A percentile compares a stretch with the other conserved stretches of the same genome.
Evolutionary conservation across 371 early-diverging fungal species (phyloP).

Genomic region (Saksenaea vasiformis): DNA sequence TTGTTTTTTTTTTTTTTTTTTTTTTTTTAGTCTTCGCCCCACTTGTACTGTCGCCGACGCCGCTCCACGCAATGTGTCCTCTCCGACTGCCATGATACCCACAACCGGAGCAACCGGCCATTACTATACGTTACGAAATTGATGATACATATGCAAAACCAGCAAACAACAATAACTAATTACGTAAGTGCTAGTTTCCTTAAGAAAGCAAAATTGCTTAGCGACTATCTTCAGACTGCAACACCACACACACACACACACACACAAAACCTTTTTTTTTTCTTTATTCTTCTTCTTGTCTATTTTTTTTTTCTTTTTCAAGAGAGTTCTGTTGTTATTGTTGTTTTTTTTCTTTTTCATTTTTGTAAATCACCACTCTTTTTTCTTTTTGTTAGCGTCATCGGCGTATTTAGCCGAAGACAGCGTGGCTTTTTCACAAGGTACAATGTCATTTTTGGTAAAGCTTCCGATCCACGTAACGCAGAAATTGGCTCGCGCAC

Average conservation of each 20-base stretch:
- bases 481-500: too few species aligned
- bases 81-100: neutral
- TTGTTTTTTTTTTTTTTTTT: too few species aligned
- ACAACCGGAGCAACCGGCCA: neutral
- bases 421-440: slow-evolving; percentile 3
- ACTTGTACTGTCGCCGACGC: neutral
- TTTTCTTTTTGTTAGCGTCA: neutral
- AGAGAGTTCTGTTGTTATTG: neutral
- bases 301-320: neutral
- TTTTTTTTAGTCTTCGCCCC: neutral
- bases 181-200: too few species aligned
- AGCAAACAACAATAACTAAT: slow-evolving; percentile 2
- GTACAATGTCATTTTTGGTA: slow-evolving; percentile 4
- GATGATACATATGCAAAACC: slow-evolving; percentile 1
- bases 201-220: too few species aligned
- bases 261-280: neutral
- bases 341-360: neutral
- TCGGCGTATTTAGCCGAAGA: neutral
- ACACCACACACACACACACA: too few species aligned
- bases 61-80: neutral
- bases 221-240: too few species aligned
- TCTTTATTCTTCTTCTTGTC: neutral
- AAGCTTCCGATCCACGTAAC: neutral
- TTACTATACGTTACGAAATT: neutral
- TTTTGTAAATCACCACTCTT: neutral